These are phyloP conservation scores for Phytophthora podocarpi DNA, from an alignment of 352 stramenopile genomes.

Conservation along the genomic window DNA sequence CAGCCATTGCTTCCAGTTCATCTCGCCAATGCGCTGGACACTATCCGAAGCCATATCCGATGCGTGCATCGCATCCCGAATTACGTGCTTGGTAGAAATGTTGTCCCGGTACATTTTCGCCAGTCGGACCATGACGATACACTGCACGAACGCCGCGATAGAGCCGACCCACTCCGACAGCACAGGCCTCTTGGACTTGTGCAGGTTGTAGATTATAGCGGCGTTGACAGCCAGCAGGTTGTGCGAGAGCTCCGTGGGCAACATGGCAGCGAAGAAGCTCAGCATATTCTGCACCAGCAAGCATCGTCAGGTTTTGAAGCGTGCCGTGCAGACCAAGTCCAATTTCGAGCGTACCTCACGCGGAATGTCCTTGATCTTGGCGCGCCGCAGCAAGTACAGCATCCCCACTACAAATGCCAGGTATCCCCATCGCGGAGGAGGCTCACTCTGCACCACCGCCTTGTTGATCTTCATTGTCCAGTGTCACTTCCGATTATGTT, in stretches of 20 bases:
- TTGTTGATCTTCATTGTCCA: conserved; percentile 47
- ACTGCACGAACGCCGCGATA: conserved; percentile 50
- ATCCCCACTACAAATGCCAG: conserved; percentile 41
- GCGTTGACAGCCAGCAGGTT: conserved; percentile 57
- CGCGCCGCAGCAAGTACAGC: conserved; percentile 47
- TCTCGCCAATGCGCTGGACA: conserved; percentile 47
- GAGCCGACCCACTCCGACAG: conserved; percentile 56
- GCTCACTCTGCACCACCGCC: conserved; percentile 26
- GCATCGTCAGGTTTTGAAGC: neutral
- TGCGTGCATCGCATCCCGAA: conserved; percentile 45
- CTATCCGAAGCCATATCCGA: conserved; percentile 38
- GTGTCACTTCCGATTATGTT: conserved; percentile 1
- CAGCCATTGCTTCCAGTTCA: conserved; percentile 58
- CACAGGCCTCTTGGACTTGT: conserved; percentile 46
- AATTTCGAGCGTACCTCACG: conserved; percentile 37
- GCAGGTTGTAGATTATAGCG: conserved; percentile 47
- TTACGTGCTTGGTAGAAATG: conserved; percentile 43
- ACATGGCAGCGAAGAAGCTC: conserved; percentile 59
- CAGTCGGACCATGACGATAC: conserved; percentile 53
- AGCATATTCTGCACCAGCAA: conserved; percentile 43
- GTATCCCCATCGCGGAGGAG: conserved; percentile 44
- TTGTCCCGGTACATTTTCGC: conserved; percentile 52
- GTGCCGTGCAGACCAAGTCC: neutral
- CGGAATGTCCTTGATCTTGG: conserved; percentile 49
- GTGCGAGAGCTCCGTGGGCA: conserved; percentile 69